A percentile compares a stretch with the other conserved stretches of the same genome.
phyloP scores from a whole-genome alignment of 129 eudicot species.

The Chrysanthemum lavandulifolium region DNA sequence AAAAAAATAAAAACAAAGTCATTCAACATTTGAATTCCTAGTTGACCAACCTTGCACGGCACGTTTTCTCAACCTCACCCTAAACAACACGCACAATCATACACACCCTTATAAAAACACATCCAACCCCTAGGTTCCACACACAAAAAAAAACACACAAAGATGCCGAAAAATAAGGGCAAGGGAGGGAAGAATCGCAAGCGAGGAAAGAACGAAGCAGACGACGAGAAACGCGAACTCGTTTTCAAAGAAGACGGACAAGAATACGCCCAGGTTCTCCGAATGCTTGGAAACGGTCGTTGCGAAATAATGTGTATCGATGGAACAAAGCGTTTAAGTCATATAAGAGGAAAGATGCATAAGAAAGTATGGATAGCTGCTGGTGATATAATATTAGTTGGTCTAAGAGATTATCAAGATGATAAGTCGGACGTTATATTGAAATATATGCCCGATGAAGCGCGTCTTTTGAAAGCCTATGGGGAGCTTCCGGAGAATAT shows the following conservation, averaged over 20 bases:
- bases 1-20: no score
- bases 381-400: conserved; percentile 85
- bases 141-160: conserved; percentile 16
- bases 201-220: conserved; percentile 98
- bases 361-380: conserved; percentile 99
- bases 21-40: no score
- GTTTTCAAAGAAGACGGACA: conserved; percentile 97
- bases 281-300: conserved; percentile 93
- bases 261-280: conserved; percentile 86
- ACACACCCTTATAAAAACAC: background rate
- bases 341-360: conserved; percentile 97
- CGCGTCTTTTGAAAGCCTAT: conserved; percentile 83
- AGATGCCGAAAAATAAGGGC: conserved; percentile 98
- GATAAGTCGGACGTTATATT: conserved; percentile 92
- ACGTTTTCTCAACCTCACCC: background rate
- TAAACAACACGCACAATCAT: background rate
- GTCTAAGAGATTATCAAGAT: conserved; percentile 91
- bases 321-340: conserved; percentile 83
- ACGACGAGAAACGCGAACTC: conserved; percentile 91
- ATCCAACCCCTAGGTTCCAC: conserved; percentile 6
- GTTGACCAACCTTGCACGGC: background rate
- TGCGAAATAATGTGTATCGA: conserved; percentile 89
- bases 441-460: conserved; percentile 94
- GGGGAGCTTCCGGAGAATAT: conserved; percentile 82
- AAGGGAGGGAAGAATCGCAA: conserved; percentile 98